These are phyloP conservation scores for sorghum (Sorghum bicolor) DNA, from an alignment of 176 grass and related monocot genomes.

Conservation along the genomic window DNA sequence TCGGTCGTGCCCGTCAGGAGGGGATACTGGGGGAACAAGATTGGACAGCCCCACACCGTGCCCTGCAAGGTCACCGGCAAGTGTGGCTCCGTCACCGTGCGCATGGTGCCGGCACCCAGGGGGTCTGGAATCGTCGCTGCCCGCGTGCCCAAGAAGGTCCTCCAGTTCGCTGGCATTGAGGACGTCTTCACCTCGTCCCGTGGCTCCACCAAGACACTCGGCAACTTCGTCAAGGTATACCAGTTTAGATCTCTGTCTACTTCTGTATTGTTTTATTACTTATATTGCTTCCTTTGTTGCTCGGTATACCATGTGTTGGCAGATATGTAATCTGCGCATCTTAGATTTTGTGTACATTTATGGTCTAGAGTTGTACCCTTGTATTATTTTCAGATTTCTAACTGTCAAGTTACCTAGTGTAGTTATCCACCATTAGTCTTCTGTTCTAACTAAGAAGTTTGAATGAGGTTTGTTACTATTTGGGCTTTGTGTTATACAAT, in stretches of 20 bases:
- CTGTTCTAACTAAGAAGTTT: background rate
- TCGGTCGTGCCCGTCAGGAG: conserved; percentile 71
- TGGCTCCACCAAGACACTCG: conserved; percentile 76
- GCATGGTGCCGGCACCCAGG: conserved; percentile 81
- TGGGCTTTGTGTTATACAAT: too few species aligned
- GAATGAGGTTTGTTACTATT: background rate
- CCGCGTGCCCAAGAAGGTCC: conserved; percentile 81
- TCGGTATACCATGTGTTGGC: background rate
- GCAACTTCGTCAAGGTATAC: conserved; percentile 88
- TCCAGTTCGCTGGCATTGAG: conserved; percentile 77
- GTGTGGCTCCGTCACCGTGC: conserved; percentile 77
- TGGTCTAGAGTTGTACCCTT: background rate
- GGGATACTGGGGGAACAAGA: conserved; percentile 96
- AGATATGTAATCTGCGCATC: background rate
- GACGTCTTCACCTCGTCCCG: conserved; percentile 78
- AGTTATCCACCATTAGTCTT: background rate
- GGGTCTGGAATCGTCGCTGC: conserved; percentile 70
- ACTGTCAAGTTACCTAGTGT: background rate
- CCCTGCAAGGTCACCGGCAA: conserved; percentile 94
- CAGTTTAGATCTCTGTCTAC: background rate
- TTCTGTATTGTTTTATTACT: too few species aligned
- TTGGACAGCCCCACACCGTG: conserved; percentile 70
- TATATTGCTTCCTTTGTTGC: background rate
- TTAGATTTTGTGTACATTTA: background rate
- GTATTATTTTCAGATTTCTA: background rate